phyloP scores from a whole-genome alignment of 129 eudicot species.

The Chrysanthemum seticuspe region DNA sequence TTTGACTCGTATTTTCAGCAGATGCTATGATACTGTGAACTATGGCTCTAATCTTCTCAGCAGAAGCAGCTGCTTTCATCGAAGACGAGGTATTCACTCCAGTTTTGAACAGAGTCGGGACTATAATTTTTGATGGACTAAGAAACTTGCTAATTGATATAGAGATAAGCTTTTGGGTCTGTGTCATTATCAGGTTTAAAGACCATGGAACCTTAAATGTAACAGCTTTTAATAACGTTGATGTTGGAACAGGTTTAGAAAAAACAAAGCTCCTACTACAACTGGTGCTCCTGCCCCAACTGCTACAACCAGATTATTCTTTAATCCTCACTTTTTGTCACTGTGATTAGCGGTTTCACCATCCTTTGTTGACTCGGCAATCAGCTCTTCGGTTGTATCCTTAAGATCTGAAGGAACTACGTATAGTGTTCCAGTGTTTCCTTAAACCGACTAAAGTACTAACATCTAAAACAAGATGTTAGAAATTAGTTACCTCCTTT shows the following conservation, averaged over 20 bases:
- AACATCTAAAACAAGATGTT: conserved; percentile 47
- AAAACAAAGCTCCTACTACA: conserved; percentile 77
- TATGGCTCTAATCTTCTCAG: too few species aligned
- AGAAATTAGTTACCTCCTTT: too few species aligned
- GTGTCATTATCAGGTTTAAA: conserved; percentile 58
- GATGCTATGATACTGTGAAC: too few species aligned
- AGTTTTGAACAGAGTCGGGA: conserved; percentile 49
- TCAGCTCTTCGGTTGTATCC: conserved; percentile 54
- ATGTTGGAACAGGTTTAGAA: conserved; percentile 72
- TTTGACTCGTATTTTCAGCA: conserved; percentile 19
- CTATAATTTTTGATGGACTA: conserved; percentile 61
- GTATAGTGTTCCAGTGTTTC: conserved; percentile 62
- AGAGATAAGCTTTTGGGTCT: conserved; percentile 62
- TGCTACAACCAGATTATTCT: conserved; percentile 76
- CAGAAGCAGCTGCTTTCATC: too few species aligned
- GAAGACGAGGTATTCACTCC: conserved; percentile 42
- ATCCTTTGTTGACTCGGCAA: conserved; percentile 39
- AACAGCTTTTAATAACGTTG: conserved; percentile 58
- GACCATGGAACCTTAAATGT: conserved; percentile 67
- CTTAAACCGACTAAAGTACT: conserved; percentile 72
- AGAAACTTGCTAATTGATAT: conserved; percentile 55
- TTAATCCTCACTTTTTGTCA: conserved; percentile 47
- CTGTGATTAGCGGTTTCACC: conserved; percentile 27
- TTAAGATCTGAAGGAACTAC: conserved; percentile 51
- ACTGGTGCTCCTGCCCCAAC: conserved; percentile 97